Evolutionary conservation across 192 early-diverging fungal species (phyloP).

Genomic region (Umbelopsis vinacea): DNA sequence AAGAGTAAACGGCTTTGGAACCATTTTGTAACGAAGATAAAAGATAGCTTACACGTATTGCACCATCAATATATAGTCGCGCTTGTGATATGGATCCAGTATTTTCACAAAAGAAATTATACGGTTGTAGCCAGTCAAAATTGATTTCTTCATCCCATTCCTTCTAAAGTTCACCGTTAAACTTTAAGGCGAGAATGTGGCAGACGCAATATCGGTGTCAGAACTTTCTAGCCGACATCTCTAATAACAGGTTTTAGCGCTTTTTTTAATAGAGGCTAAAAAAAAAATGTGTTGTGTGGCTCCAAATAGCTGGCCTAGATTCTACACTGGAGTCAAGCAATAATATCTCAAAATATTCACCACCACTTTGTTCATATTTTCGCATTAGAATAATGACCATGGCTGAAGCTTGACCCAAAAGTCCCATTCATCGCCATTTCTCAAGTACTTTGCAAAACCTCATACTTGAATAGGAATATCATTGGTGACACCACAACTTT

Average conservation of each 20-base stretch:
- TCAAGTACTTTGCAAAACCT: not conserved
- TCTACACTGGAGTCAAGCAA: too few relatives aligned
- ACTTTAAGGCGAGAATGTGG: slow-evolving; percentile 19
- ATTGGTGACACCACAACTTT: not conserved
- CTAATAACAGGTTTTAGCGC: not conserved
- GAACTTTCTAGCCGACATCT: not conserved
- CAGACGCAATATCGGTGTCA: not conserved
- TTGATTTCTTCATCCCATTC: slow-evolving; percentile 3
- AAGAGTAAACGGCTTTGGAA: not conserved
- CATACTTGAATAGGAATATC: not conserved
- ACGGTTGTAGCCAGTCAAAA: not conserved
- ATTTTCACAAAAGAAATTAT: slow-evolving; percentile 1
- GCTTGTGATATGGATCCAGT: not conserved
- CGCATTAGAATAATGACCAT: too few relatives aligned
- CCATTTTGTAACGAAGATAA: not conserved
- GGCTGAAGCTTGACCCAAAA: too few relatives aligned
- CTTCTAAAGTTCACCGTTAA: slow-evolving; percentile 23
- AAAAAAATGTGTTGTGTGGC: too few relatives aligned
- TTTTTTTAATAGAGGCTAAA: too few relatives aligned
- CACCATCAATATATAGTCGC: slow-evolving; percentile 13
- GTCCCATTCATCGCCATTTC: not conserved
- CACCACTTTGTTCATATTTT: too few relatives aligned
- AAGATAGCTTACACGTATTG: too few relatives aligned
- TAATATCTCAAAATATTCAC: too few relatives aligned
- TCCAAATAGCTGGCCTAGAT: too few relatives aligned